Evolutionary conservation across 257 asterid species (phyloP).

Genomic region (Gentiana dahurica): DNA sequence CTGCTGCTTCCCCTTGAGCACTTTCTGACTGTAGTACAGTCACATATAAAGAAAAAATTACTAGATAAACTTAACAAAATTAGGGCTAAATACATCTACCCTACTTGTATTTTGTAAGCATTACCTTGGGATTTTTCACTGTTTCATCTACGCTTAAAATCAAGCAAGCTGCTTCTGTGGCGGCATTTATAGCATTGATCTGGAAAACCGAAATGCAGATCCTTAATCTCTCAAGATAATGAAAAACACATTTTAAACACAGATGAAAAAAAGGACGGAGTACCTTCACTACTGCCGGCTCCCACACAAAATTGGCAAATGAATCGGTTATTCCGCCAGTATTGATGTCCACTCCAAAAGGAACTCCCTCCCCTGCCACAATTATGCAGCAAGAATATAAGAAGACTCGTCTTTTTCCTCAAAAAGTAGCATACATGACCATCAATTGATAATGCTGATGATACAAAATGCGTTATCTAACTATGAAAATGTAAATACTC

Average conservation of each 20-base stretch:
- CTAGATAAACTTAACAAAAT: no score
- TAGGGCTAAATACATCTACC: no score
- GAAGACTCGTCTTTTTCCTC: background rate
- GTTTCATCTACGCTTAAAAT: constrained; percentile 82
- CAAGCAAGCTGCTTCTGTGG: constrained; percentile 90
- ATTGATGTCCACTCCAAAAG: constrained; percentile 46
- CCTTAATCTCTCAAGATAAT: background rate
- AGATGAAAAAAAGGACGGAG: background rate
- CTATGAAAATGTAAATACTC: no score
- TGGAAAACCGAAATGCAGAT: constrained; percentile 13
- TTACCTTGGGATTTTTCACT: constrained; percentile 82
- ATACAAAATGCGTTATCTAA: no score
- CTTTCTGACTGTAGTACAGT: constrained; percentile 65
- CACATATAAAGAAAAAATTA: background rate
- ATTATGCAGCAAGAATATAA: constrained; percentile 1
- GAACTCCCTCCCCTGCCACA: constrained; percentile 45
- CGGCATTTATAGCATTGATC: constrained; percentile 89
- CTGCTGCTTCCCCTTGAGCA: constrained; percentile 98
- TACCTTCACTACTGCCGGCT: constrained; percentile 86
- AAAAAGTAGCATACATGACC: background rate
- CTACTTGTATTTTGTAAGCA: background rate
- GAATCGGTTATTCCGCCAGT: constrained; percentile 64
- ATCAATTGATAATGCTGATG: background rate
- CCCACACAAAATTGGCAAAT: constrained; percentile 79
- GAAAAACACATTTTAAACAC: background rate